Percentiles rank a stretch among this genome's conserved stretches.
phyloP scores from a whole-genome alignment of 2,329 filamentous ascomycete species.

The Penicillium olsonii region DNA sequence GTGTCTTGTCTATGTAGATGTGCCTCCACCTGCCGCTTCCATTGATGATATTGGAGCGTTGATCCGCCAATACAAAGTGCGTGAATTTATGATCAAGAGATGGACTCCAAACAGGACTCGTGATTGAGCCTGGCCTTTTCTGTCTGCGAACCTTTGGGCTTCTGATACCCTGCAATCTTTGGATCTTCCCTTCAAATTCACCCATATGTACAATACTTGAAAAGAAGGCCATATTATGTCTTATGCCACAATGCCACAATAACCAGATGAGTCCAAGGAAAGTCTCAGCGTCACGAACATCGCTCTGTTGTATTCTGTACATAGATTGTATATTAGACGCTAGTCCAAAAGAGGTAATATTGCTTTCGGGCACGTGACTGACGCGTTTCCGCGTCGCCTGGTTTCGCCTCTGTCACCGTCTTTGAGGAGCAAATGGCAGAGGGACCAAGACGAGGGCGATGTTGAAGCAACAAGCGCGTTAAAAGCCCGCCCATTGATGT shows the following conservation, averaged over 20 bases:
- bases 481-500: not conserved
- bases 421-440: not conserved
- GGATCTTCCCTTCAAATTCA: not conserved
- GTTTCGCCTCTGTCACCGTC: not conserved
- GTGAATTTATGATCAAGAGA: constrained; percentile 77
- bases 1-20: constrained; percentile 85
- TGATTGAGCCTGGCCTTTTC: constrained; percentile 45
- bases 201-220: constrained; percentile 1
- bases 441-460: not conserved
- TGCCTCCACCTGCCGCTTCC: constrained; percentile 65
- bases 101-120: constrained; percentile 82
- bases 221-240: not conserved
- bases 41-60: constrained; percentile 61
- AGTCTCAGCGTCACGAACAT: no score
- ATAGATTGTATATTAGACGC: not conserved
- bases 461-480: accelerated
- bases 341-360: constrained; percentile 30
- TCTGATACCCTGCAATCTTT: constrained; percentile 21
- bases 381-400: constrained; percentile 26
- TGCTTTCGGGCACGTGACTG: constrained; percentile 31
- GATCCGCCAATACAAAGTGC: constrained; percentile 70
- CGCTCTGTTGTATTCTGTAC: no score
- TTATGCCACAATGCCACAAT: no score
- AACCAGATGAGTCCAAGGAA: no score
- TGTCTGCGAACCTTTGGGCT: constrained; percentile 12